A percentile compares a stretch with the other conserved stretches of the same genome.
Conservation (phyloP, 306 rosid genomes). For the Hylodesmum podocarpum region DNA sequence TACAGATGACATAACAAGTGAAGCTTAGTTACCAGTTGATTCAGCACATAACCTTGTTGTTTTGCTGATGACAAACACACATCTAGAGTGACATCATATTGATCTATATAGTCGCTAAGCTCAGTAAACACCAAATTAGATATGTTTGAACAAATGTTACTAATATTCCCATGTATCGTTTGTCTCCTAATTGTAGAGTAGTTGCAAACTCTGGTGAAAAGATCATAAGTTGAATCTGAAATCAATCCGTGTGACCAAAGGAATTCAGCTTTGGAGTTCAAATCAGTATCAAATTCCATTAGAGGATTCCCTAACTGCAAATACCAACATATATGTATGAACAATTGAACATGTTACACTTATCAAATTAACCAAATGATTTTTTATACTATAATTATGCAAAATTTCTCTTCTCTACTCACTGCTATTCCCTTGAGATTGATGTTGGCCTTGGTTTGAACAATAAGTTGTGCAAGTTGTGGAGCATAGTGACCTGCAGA, state of each 20-base stretch:
- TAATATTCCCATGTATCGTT: neutral
- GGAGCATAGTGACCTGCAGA: slow-evolving; percentile 71
- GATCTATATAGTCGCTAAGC: slow-evolving; percentile 23
- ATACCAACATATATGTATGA: neutral
- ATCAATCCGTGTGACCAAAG: slow-evolving; percentile 63
- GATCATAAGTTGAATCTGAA: slow-evolving; percentile 43
- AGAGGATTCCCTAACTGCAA: slow-evolving; percentile 72
- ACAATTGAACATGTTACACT: neutral
- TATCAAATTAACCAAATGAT: neutral
- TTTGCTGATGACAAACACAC: slow-evolving; percentile 43
- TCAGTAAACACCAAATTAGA: neutral
- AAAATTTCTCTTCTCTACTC: slow-evolving; percentile 20
- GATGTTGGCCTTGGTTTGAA: slow-evolving; percentile 37
- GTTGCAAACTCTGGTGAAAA: slow-evolving; percentile 43
- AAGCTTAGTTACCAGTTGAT: slow-evolving; percentile 42
- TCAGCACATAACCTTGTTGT: slow-evolving; percentile 41
- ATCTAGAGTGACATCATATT: slow-evolving; percentile 57
- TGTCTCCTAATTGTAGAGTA: slow-evolving; percentile 46
- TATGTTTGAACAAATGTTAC: slow-evolving; percentile 26
- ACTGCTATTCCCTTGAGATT: slow-evolving; percentile 71
- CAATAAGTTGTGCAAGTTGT: slow-evolving; percentile 63
- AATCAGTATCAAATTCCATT: slow-evolving; percentile 52
- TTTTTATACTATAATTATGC: neutral
- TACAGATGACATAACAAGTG: neutral
- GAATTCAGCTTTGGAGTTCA: slow-evolving; percentile 51